These are phyloP conservation scores for Ogataea paraovalis DNA, from an alignment of 805 yeast species.

Conservation along the genomic window DNA sequence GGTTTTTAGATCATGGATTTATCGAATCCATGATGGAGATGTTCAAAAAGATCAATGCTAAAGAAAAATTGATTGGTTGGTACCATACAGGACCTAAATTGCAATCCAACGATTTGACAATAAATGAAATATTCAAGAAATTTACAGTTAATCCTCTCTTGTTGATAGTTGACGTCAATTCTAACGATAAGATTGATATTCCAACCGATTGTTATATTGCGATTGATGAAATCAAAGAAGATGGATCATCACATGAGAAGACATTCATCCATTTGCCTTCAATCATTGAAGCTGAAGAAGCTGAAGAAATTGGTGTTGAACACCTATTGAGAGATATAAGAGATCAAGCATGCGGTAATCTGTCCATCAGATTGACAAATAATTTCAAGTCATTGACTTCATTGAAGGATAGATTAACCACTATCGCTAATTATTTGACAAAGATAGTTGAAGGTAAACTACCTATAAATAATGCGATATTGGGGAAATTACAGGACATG, in stretches of 20 bases:
- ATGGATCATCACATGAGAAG: constrained; percentile 88
- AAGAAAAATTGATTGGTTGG: constrained; percentile 97
- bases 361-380: constrained; percentile 81
- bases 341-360: constrained; percentile 93
- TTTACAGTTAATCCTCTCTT: constrained; percentile 79
- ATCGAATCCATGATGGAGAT: constrained; percentile 95
- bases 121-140: constrained; percentile 83
- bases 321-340: constrained; percentile 90
- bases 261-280: constrained; percentile 94
- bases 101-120: constrained; percentile 80
- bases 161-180: constrained; percentile 88
- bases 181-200: constrained; percentile 71
- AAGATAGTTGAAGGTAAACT: constrained; percentile 66
- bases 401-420: constrained; percentile 70
- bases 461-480: constrained; percentile 84
- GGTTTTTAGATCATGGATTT: constrained; percentile 96
- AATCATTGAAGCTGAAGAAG: constrained; percentile 93
- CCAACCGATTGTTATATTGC: constrained; percentile 96
- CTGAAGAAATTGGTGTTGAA: constrained; percentile 98
- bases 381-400: constrained; percentile 88
- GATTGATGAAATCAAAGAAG: constrained; percentile 92
- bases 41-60: constrained; percentile 97
- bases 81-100: constrained; percentile 97
- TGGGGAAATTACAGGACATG: constrained; percentile 91
- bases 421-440: constrained; percentile 72